Percentiles rank a stretch among this genome's conserved stretches.
phyloP scores from a whole-genome alignment of 2,329 filamentous ascomycete genomes.

The Fragosphaeria purpurea region DNA sequence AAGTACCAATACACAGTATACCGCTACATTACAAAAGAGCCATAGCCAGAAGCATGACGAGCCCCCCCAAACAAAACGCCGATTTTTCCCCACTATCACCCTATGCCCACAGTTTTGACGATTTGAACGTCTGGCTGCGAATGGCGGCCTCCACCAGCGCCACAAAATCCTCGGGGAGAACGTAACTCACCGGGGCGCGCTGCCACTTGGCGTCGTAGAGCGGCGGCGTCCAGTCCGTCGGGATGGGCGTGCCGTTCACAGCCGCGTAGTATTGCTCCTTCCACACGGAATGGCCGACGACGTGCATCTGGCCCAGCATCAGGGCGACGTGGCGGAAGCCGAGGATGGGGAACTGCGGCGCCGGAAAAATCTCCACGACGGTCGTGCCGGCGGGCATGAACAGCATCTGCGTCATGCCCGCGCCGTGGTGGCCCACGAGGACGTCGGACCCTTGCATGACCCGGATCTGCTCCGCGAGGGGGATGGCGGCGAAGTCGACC shows the following conservation, averaged over 20 bases:
- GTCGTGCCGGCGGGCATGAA: constrained; percentile 16
- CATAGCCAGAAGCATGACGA: too few species aligned
- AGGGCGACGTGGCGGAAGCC: constrained; percentile 7
- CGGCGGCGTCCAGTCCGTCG: constrained; percentile 2
- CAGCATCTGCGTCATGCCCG: constrained; percentile 17
- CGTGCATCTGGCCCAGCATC: constrained; percentile 9
- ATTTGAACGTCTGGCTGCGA: constrained; percentile 3
- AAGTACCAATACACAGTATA: too few species aligned
- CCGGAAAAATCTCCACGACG: constrained; percentile 10
- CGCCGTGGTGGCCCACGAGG: constrained; percentile 17
- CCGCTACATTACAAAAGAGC: too few species aligned
- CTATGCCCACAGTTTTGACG: too few species aligned
- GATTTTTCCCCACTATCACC: too few species aligned
- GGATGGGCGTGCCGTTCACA: constrained; percentile 3
- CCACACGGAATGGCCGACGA: constrained; percentile 6
- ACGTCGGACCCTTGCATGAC: constrained; percentile 14
- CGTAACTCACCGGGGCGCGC: constrained; percentile 12
- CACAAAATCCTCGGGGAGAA: constrained; percentile 13
- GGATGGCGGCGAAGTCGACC: constrained; percentile 13
- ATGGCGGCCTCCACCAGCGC: constrained; percentile 11
- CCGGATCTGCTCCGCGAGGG: constrained; percentile 15
- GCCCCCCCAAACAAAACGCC: too few species aligned
- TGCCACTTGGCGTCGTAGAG: constrained; percentile 12
- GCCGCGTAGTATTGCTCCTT: constrained; percentile 6
- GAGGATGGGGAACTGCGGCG: constrained; percentile 1